Evolutionary conservation across 139 green algal species (phyloP), one percentile per base, ranked within the genome.

Genomic region (Tetraselmis chui): DNA sequence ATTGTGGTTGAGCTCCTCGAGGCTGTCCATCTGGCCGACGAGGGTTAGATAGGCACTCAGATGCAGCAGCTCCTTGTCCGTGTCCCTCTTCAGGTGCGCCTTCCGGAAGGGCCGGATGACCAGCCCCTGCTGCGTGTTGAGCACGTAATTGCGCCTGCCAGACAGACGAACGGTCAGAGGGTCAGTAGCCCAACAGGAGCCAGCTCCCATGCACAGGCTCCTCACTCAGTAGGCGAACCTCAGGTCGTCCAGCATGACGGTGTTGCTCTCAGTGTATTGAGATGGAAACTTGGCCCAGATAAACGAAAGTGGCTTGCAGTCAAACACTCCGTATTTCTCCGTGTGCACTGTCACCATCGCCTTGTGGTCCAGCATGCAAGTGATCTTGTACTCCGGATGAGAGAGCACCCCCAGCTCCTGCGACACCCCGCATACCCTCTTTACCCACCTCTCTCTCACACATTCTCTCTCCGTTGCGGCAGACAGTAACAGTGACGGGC

Each of bases 201-300:
- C 45, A 25, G 18, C 45, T 18, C 11, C 5, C 45, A 67, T 67
- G 45, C 45, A 67, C 45, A 67, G 11, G 45, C 45, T 25, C 45
- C 45, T 18, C 11, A 25, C 5, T 67, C 5, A 67, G 23, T 28
- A 58, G 26, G 23, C 84, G 75, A n/a, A 91, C 75, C 91, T 87
- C 5, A 98, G 87, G 87, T 98, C 95, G 83, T 99, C 96, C 76
- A 99, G 91, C 96, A 99, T 98, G 81, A 99, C 93, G 0, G 95
- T 98, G 88, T 98, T 98, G 79, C 86, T 59, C 1, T 74, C 74
- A 2, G 58, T 88, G 84, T 94, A 96, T 5, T 89, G 59, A 1
- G 86, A 86, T 0, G 89, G 88, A 78, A 93, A 95, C 84, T 94
- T 92, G 1, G 59, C 82, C 93, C 94, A 98, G 1, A 98, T 85